phyloP scores from a whole-genome alignment of 345 rosid species.

The Eucalyptus pumila region DNA sequence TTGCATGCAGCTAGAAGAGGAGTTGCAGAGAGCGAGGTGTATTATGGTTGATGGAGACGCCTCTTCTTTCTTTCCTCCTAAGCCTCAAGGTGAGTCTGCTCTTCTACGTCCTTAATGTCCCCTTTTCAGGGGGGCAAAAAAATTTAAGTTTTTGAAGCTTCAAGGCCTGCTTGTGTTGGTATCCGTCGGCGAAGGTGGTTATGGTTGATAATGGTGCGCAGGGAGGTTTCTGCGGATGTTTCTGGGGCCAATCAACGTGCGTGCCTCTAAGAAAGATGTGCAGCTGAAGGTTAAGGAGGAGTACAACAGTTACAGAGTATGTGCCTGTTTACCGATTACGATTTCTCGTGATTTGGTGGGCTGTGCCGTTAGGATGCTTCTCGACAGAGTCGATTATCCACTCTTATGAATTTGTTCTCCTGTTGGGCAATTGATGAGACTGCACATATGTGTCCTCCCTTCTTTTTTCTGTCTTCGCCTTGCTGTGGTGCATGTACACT shows the following conservation, averaged over 20 bases:
- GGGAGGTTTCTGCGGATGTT: slow-evolving; percentile 71
- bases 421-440: neutral
- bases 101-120: neutral
- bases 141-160: neutral
- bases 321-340: neutral
- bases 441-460: neutral
- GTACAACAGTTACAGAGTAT: slow-evolving; percentile 86
- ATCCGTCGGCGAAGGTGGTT: neutral
- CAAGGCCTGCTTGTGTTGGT: neutral
- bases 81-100: slow-evolving; percentile 37
- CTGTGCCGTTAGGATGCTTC: neutral
- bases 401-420: neutral
- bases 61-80: slow-evolving; percentile 66
- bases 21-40: slow-evolving; percentile 69
- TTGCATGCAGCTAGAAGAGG: slow-evolving; percentile 59
- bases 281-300: slow-evolving; percentile 96
- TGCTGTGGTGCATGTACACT: neutral
- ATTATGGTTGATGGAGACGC: slow-evolving; percentile 74
- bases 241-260: slow-evolving; percentile 90
- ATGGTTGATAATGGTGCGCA: slow-evolving; percentile 2
- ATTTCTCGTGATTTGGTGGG: neutral
- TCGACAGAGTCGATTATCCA: neutral
- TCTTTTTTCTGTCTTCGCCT: neutral
- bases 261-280: slow-evolving; percentile 75
- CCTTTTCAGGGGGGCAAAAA: neutral